These are phyloP conservation scores for Brassica juncea DNA, from an alignment of 345 rosid species.

Conservation along the genomic window DNA sequence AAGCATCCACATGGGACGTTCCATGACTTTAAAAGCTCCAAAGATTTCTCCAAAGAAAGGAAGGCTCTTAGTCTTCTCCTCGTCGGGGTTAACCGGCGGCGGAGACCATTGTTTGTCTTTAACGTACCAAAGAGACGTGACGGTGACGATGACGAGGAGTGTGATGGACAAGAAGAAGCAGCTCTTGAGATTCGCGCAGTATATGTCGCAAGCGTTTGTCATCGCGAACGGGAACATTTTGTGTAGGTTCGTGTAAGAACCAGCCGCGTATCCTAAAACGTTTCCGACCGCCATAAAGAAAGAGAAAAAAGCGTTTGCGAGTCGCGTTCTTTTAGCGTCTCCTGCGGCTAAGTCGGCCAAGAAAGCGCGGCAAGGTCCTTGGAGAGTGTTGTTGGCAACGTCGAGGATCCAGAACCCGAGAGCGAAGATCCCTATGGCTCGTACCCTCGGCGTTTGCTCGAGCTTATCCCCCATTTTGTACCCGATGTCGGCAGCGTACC, in stretches of 20 bases:
- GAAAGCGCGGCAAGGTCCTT: constrained; percentile 85
- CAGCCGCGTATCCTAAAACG: constrained; percentile 82
- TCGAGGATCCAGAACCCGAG: constrained; percentile 93
- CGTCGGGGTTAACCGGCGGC: background rate
- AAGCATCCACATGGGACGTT: constrained; percentile 71
- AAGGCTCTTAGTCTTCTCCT: background rate
- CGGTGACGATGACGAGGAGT: constrained; percentile 49
- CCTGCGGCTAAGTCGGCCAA: constrained; percentile 72
- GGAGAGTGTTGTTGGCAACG: constrained; percentile 88
- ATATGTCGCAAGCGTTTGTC: constrained; percentile 68
- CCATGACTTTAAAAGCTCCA: constrained; percentile 49
- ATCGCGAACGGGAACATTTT: constrained; percentile 62
- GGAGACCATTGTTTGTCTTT: constrained; percentile 47
- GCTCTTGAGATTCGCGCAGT: constrained; percentile 82
- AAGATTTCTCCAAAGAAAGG: constrained; percentile 46
- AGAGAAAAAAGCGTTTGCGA: constrained; percentile 61
- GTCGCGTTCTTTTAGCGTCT: constrained; percentile 53
- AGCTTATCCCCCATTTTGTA: constrained; percentile 53
- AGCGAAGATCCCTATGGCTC: constrained; percentile 65
- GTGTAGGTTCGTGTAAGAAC: constrained; percentile 59
- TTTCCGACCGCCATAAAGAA: constrained; percentile 96
- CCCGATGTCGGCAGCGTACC: constrained; percentile 81
- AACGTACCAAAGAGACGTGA: constrained; percentile 50
- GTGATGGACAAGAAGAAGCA: constrained; percentile 69
- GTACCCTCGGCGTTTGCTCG: constrained; percentile 32